Evolutionary conservation across 225 moss, liverwort and hornwort genomes (phyloP), one percentile per base, ranked within the genome.

Genomic region (Lunularia cruciata): DNA sequence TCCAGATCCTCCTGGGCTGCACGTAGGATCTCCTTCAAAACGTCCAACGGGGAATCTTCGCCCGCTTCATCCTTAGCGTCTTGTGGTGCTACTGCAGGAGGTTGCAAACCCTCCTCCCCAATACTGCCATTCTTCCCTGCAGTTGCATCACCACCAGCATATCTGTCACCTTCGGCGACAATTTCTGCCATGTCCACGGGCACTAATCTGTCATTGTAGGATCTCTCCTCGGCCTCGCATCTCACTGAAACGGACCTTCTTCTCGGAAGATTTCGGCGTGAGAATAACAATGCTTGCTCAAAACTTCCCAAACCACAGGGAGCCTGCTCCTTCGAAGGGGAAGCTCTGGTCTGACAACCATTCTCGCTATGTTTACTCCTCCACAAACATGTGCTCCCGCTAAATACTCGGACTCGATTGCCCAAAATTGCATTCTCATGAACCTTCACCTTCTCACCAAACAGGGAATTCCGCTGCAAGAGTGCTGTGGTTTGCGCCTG

Each of bases 1-100:
- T 87, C 90, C 11, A 96, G 83, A 54, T 96, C 88, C 77, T 90
- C 88, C 28, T 79, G 60, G 13, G 87, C 89, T 38, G 88, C 78
- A 19, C 76, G 87, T 65, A 96, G 66, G 52, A 92, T 84, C 51
- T 96, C 92, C 46, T 76, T 84, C 86, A 92, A 75, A 52, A 88
- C 74, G 11, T 73, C 69, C 23, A 87, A 53, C 15, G 86, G 57
- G 36, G 88, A 81, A 19, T 85, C 83, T 20, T 78, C 79, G 11
- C 76, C 89, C n/a, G 56, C 34, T 48, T 66, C 77, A 37, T 73
- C 64, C 72, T 71, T 36, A 13, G 70, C 81, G 9, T 68, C 66
- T 28, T 36, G 67, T 14, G 42, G 67, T 10, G 68, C 71, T 67
- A 60, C 86, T 73, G 63, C 48, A 1, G 45, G 25, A 14, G 8